phyloP scores from a whole-genome alignment of 2,329 filamentous ascomycete species.

The Sclerotinia minor region DNA sequence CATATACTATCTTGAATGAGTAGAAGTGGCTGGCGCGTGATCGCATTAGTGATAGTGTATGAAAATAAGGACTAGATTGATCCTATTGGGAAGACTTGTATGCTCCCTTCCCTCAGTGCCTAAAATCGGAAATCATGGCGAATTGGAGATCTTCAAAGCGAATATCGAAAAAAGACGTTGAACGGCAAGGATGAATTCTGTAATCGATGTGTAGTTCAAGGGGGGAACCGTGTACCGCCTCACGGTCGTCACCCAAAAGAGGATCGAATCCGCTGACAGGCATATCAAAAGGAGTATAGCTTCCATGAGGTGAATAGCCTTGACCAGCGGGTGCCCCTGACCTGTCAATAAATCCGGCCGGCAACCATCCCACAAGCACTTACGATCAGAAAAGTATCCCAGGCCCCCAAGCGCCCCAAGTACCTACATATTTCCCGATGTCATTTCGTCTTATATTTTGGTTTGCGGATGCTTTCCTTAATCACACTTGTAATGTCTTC shows the following conservation, averaged over 20 bases:
- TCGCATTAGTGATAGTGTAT: conserved; percentile 34
- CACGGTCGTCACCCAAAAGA: conserved; percentile 32
- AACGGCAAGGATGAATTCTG: conserved; percentile 29
- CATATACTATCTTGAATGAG: conserved; percentile 31
- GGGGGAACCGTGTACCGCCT: conserved; percentile 34
- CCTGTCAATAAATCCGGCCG: conserved; percentile 34
- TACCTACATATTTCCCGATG: conserved; percentile 23
- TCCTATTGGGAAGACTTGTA: conserved; percentile 26
- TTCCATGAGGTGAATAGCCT: conserved; percentile 20
- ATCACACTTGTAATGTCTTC: conserved; percentile 25
- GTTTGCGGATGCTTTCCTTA: conserved; percentile 23
- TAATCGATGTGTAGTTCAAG: conserved; percentile 30
- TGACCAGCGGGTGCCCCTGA: conserved; percentile 29
- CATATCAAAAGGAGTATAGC: conserved; percentile 32
- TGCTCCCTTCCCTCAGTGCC: conserved; percentile 30
- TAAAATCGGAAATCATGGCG: conserved; percentile 38
- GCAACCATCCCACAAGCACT: conserved; percentile 17
- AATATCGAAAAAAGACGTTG: conserved; percentile 38
- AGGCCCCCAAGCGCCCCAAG: conserved; percentile 28
- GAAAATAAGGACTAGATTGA: conserved; percentile 24
- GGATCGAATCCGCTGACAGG: conserved; percentile 32
- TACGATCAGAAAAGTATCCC: conserved; percentile 20
- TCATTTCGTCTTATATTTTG: conserved; percentile 17
- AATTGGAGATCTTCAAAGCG: conserved; percentile 35
- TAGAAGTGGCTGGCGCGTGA: conserved; percentile 40